Evolutionary conservation across 1,284 basidiomycete genomes (phyloP).

Genomic region (Quambalaria eucalypti): DNA sequence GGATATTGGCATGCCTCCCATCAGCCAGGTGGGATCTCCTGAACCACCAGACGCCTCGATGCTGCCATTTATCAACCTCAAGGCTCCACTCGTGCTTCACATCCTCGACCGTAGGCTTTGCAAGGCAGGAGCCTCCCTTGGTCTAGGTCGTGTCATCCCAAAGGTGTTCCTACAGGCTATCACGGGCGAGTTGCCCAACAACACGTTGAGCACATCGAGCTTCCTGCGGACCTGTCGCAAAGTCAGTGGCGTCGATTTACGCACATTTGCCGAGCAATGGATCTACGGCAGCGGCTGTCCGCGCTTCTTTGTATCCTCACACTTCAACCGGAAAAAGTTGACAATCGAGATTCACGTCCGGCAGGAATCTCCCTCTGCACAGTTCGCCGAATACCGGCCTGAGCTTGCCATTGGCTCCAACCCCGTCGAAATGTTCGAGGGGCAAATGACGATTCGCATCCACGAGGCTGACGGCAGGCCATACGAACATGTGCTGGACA

Average conservation of each 20-base stretch:
- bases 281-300: constrained; percentile 96
- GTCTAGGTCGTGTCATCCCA: constrained; percentile 85
- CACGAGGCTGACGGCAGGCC: constrained; percentile 98
- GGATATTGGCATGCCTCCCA: constrained; percentile 82
- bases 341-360: constrained; percentile 89
- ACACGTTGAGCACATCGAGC: constrained; percentile 75
- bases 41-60: constrained; percentile 56
- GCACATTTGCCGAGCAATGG: constrained; percentile 93
- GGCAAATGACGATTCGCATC: constrained; percentile 95
- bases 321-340: constrained; percentile 96
- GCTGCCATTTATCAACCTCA: constrained; percentile 74
- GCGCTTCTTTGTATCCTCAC: constrained; percentile 75
- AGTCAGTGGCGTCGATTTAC: constrained; percentile 68
- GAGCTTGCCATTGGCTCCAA: constrained; percentile 39
- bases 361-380: constrained; percentile 69
- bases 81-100: constrained; percentile 86
- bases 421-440: constrained; percentile 52
- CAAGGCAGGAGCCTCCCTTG: constrained; percentile 88
- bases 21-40: constrained; percentile 73
- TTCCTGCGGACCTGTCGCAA: constrained; percentile 90
- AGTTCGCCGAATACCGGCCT: constrained; percentile 33
- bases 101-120: constrained; percentile 87
- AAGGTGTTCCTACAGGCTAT: constrained; percentile 90
- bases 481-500: constrained; percentile 94
- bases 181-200: constrained; percentile 70